Evolutionary conservation across 768 basidiomycete genomes (phyloP).

Genomic region (Tulasnella sp.): DNA sequence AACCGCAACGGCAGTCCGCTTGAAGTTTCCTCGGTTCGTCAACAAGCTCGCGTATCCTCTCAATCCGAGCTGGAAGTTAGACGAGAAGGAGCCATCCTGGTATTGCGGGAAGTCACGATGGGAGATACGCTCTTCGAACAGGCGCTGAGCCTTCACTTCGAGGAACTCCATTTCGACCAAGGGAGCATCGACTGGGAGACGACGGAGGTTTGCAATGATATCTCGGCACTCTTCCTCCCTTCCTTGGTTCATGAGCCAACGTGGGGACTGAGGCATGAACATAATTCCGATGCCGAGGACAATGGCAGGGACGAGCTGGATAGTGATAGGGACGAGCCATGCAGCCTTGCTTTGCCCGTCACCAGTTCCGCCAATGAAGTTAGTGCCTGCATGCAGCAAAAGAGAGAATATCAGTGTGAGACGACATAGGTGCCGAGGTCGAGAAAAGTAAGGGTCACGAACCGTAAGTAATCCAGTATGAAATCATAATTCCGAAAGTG

Average conservation of each 20-base stretch:
- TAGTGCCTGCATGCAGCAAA: not conserved
- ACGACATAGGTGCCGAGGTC: not conserved
- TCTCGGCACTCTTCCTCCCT: conserved; percentile 66
- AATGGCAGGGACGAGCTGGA: conserved; percentile 71
- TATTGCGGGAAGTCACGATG: conserved; percentile 58
- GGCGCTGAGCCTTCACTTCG: conserved; percentile 51
- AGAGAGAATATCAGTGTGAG: not conserved
- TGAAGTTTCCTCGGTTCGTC: conserved; percentile 49
- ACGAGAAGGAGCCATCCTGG: conserved; percentile 57
- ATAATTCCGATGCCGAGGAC: conserved; percentile 66
- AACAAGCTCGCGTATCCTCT: conserved; percentile 62
- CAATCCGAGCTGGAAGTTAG: conserved; percentile 60
- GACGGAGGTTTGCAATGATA: conserved; percentile 57
- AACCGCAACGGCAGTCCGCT: conserved; percentile 60
- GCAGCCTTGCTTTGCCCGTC: conserved; percentile 53
- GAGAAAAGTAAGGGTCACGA: conserved; percentile 34
- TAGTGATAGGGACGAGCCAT: conserved; percentile 69
- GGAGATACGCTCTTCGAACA: conserved; percentile 47
- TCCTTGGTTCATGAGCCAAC: conserved; percentile 75
- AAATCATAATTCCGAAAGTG: conserved; percentile 68
- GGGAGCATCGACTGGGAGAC: conserved; percentile 54
- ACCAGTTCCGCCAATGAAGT: conserved; percentile 56
- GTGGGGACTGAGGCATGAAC: conserved; percentile 79
- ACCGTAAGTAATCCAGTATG: conserved; percentile 35
- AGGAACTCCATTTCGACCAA: conserved; percentile 71